Evolutionary conservation across 2,329 filamentous ascomycete species (phyloP).

Genomic region (Fusarium coicis): DNA sequence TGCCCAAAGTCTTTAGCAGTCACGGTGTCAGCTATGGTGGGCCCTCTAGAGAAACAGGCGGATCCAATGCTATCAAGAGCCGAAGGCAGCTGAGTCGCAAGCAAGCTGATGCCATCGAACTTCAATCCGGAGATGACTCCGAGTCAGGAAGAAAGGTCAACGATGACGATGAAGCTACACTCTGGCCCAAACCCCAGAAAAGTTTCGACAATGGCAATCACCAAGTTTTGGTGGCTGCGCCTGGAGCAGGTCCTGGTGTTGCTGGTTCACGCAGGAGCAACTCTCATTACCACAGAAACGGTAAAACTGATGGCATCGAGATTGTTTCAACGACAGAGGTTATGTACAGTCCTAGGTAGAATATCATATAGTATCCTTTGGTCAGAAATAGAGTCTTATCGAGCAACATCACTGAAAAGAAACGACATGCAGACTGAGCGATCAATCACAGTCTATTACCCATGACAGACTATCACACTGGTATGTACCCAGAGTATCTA

Average conservation of each 20-base stretch:
- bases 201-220: conserved; percentile 8
- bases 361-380: background rate
- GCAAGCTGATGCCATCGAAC: conserved; percentile 35
- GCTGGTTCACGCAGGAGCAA: background rate
- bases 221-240: conserved; percentile 17
- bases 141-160: conserved; percentile 26
- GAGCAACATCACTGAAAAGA: background rate
- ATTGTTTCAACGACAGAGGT: conserved; percentile 31
- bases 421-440: accelerated
- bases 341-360: conserved; percentile 25
- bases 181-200: conserved; percentile 24
- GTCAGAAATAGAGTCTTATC: background rate
- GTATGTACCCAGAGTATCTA: background rate
- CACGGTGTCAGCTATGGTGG: conserved; percentile 8
- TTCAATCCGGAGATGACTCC: conserved; percentile 34
- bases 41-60: conserved; percentile 6
- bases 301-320: conserved; percentile 13
- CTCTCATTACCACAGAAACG: background rate
- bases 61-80: conserved; percentile 15
- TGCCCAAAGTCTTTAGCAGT: conserved; percentile 27
- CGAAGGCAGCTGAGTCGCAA: conserved; percentile 33
- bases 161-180: conserved; percentile 33
- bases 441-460: background rate
- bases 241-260: background rate
- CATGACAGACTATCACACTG: background rate